These are phyloP conservation scores for Lagenidium sp. DNA, from an alignment of 352 stramenopile species.

Conservation along the genomic window DNA sequence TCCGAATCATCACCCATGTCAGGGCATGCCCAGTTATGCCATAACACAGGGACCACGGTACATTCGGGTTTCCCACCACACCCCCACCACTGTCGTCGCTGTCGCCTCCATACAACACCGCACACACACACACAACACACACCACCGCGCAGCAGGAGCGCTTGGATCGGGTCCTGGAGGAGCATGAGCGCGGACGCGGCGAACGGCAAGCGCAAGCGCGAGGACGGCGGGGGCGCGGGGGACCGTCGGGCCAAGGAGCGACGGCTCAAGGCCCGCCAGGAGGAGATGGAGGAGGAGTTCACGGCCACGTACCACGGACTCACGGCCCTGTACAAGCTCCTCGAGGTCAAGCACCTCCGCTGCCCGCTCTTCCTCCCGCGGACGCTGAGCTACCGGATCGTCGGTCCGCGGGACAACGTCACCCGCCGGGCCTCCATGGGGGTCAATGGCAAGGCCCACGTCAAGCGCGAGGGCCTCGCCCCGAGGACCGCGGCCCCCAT, in stretches of 20 bases:
- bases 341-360: conserved; percentile 65
- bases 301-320: conserved; percentile 62
- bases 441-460: too few species aligned
- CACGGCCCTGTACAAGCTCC: conserved; percentile 77
- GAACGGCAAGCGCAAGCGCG: conserved; percentile 57
- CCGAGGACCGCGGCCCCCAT: not conserved
- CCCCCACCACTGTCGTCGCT: too few species aligned
- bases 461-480: too few species aligned
- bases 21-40: too few species aligned
- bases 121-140: too few species aligned
- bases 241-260: conserved; percentile 17
- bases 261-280: conserved; percentile 41
- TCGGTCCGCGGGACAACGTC: conserved; percentile 13
- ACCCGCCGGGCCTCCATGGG: too few species aligned
- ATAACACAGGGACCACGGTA: too few species aligned
- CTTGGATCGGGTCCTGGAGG: not conserved
- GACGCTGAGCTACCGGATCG: conserved; percentile 66
- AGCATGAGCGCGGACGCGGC: conserved; percentile 5
- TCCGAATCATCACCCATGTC: too few species aligned
- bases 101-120: too few species aligned
- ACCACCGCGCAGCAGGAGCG: not conserved
- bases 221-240: conserved; percentile 21
- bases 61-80: too few species aligned
- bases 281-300: conserved; percentile 79
- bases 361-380: conserved; percentile 69